A percentile compares a stretch with the other conserved stretches of the same genome.
phyloP scores from a whole-genome alignment of 805 yeast genomes.

The Candida gorgasii region DNA sequence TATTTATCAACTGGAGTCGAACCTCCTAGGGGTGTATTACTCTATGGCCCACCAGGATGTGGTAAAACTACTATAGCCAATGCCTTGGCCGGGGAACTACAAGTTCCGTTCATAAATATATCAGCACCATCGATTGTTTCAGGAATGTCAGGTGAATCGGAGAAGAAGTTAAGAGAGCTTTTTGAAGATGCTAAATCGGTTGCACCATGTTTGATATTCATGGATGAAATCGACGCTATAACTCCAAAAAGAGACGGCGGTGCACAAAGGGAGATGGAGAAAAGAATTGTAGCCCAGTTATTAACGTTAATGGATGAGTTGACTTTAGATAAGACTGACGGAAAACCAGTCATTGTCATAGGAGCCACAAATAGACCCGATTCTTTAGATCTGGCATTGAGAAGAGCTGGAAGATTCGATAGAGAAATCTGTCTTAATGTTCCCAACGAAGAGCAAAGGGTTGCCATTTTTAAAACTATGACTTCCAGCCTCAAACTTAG shows the following conservation, averaged over 20 bases:
- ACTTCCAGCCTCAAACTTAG: conserved; percentile 60
- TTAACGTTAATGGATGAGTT: conserved; percentile 94
- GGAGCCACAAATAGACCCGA: conserved; percentile 99
- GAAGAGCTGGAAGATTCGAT: conserved; percentile 97
- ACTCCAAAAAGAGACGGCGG: conserved; percentile 96
- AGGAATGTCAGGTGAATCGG: conserved; percentile 99
- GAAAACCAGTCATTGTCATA: conserved; percentile 88
- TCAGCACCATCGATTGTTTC: conserved; percentile 96
- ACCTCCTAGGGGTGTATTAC: conserved; percentile 88
- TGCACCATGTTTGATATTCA: conserved; percentile 91
- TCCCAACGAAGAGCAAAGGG: conserved; percentile 85
- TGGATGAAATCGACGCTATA: conserved; percentile 97
- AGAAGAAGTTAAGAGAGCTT: conserved; percentile 87
- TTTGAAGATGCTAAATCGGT: conserved; percentile 87
- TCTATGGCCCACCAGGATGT: conserved; percentile 99
- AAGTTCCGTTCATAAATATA: conserved; percentile 86
- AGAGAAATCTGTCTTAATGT: conserved; percentile 92
- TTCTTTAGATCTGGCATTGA: conserved; percentile 86
- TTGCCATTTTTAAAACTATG: conserved; percentile 74
- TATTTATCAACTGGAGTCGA: conserved; percentile 86
- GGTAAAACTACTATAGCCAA: conserved; percentile 97
- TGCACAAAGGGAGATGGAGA: conserved; percentile 97
- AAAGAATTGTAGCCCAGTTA: conserved; percentile 93
- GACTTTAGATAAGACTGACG: conserved; percentile 82
- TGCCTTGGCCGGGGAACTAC: conserved; percentile 91